Percentiles rank a stretch among this genome's conserved stretches.
Evolutionary conservation across 2,329 filamentous ascomycete species (phyloP).

Genomic region (Amauroascus niger): DNA sequence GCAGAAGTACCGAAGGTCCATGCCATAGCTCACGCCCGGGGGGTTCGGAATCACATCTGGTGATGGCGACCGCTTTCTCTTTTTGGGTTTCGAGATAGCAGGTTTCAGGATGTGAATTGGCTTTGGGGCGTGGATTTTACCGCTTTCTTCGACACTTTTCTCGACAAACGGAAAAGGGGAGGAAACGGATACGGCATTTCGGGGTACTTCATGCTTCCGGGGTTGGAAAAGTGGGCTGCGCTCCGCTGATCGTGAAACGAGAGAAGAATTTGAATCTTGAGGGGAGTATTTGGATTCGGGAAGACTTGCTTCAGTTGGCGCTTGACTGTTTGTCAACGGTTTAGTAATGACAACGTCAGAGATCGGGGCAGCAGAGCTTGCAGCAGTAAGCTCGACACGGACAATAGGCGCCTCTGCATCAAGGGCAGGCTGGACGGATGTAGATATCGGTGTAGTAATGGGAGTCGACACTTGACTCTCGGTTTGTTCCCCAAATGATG

Average conservation of each 20-base stretch:
- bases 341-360: background rate
- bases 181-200: background rate
- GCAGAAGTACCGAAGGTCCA: constrained; percentile 33
- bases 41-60: constrained; percentile 37
- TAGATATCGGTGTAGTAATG: background rate
- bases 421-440: background rate
- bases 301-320: background rate
- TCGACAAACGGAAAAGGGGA: background rate
- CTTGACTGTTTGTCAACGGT: background rate
- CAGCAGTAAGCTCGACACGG: background rate
- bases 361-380: background rate
- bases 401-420: too few relatives aligned
- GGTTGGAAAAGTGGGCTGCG: constrained; percentile 3
- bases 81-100: background rate
- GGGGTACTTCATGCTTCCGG: constrained; percentile 2
- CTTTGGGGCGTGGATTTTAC: too few relatives aligned
- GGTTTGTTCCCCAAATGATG: constrained; percentile 7
- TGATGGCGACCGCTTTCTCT: constrained; percentile 33
- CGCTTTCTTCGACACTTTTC: background rate
- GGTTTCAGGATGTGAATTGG: background rate
- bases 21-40: constrained; percentile 32
- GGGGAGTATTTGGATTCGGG: constrained; percentile 14
- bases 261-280: constrained; percentile 22
- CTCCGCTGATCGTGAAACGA: constrained; percentile 24
- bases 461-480: background rate